Evolutionary conservation across 306 rosid species (phyloP), one percentile per base, ranked within the genome.

Genomic region (Quercus agrifolia): DNA sequence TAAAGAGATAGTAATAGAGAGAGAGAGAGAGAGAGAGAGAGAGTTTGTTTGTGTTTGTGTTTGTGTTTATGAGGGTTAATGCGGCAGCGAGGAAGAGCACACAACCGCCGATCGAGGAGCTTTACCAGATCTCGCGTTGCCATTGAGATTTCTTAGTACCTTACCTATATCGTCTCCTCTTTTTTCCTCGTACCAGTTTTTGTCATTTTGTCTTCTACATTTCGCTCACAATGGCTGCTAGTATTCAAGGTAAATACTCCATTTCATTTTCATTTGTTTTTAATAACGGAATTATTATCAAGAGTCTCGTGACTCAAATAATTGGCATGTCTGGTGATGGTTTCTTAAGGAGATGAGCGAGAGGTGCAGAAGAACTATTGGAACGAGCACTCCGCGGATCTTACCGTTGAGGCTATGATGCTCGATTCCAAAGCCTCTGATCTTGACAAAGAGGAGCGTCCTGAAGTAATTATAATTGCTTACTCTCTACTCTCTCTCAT

Each of bases 401-500:
- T 95, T 61, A 90, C 98, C 0, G 83, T 95, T 0, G 99, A 95
- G 86, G 86, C 96, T 1, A 95, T 95, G 98, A 92, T 95, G 97
- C 99, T 95, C 18, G 99, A 95, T 55, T 93, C 99, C 74, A 88
- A 93, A 63, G 99, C 97, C 59, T 85, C 91, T 5, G 91, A 92
- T 91, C 98, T 95, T 6, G 99, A 95, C 76, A 93, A 89, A 58
- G 97, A 93, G 85, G 99, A 95, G 84, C 84, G 98, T 31, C 99
- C 99, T 10, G 98, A 95, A 84, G 99, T 92, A 80, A 20, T 63
- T 72, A 4, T 35, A 51, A 8, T 5, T 12, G 15, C 30, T 78
- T 38, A 14, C 41, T 1, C 35, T 30, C 31, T 28, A 23, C 30
- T 30, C 33, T 33, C 38, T 25, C 54, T 72, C 3, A 19, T 35